phyloP scores from a whole-genome alignment of 1,139 yeast genomes.

The Suhomyces terraborum region DNA sequence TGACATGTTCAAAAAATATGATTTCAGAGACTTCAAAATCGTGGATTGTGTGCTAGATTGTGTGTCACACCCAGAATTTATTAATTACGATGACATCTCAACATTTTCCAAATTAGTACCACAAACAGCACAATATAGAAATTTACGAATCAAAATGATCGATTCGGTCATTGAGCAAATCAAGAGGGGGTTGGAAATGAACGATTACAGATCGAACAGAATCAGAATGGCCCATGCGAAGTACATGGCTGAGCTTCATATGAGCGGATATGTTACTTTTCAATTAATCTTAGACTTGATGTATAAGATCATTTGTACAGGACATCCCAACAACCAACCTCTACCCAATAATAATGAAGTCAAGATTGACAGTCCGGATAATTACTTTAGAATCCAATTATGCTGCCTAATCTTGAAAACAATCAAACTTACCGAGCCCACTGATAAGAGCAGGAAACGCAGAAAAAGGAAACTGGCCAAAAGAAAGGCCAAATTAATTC shows the following conservation, averaged over 20 bases:
- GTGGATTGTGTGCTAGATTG: conserved; percentile 46
- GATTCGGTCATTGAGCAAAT: conserved; percentile 71
- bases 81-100: conserved; percentile 58
- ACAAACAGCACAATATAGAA: conserved; percentile 27
- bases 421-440: conserved; percentile 13
- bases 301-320: conserved; percentile 64
- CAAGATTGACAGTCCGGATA: conserved; percentile 60
- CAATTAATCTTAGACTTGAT: conserved; percentile 53
- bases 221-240: conserved; percentile 61
- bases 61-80: conserved; percentile 62
- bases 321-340: conserved; percentile 68
- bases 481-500: background rate
- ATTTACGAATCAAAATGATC: conserved; percentile 47
- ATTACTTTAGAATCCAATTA: conserved; percentile 72
- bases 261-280: conserved; percentile 49
- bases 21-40: conserved; percentile 46
- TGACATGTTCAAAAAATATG: conserved; percentile 45
- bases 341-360: conserved; percentile 44
- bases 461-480: background rate
- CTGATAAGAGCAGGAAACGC: background rate
- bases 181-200: conserved; percentile 64
- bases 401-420: conserved; percentile 32
- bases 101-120: conserved; percentile 53
- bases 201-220: conserved; percentile 62
- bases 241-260: conserved; percentile 61